Conservation (phyloP, 306 rosid species). For the Herpetospermum pedunculosum region DNA sequence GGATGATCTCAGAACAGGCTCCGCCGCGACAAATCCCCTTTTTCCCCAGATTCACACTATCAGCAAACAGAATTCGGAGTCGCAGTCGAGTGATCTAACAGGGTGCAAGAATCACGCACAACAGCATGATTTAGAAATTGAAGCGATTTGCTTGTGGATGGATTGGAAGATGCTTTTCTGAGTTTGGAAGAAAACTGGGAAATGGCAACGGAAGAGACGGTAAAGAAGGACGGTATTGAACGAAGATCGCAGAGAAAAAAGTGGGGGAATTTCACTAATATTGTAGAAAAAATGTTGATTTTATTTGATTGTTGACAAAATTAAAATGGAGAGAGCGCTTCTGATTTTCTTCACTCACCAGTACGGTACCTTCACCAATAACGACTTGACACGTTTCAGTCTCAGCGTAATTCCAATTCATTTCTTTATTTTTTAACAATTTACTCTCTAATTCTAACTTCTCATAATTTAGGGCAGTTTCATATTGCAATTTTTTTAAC, state of each 20-base stretch:
- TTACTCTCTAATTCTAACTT: too few species aligned
- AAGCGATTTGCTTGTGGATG: too few species aligned
- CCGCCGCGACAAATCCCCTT: neutral
- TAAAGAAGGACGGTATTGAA: neutral
- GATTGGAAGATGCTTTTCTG: neutral
- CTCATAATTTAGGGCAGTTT: too few species aligned
- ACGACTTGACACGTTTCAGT: neutral
- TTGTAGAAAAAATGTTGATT: neutral
- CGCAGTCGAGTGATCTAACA: neutral
- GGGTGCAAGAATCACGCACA: neutral
- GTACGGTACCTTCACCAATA: neutral
- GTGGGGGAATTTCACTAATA: neutral
- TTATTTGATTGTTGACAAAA: neutral
- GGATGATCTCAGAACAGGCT: conserved; percentile 11
- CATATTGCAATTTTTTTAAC: too few species aligned
- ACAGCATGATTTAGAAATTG: neutral
- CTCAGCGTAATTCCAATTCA: too few species aligned
- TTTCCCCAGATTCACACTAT: conserved; percentile 18
- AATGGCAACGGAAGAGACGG: neutral
- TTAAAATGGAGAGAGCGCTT: neutral
- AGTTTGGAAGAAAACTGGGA: neutral
- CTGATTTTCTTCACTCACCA: neutral
- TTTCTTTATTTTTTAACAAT: too few species aligned
- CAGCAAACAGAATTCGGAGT: neutral
- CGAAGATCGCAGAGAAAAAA: neutral